Percentiles rank a stretch among this genome's conserved stretches.
These are phyloP conservation scores for Ustilago crameri DNA, from an alignment of 1,284 basidiomycete genomes.

Conservation along the genomic window DNA sequence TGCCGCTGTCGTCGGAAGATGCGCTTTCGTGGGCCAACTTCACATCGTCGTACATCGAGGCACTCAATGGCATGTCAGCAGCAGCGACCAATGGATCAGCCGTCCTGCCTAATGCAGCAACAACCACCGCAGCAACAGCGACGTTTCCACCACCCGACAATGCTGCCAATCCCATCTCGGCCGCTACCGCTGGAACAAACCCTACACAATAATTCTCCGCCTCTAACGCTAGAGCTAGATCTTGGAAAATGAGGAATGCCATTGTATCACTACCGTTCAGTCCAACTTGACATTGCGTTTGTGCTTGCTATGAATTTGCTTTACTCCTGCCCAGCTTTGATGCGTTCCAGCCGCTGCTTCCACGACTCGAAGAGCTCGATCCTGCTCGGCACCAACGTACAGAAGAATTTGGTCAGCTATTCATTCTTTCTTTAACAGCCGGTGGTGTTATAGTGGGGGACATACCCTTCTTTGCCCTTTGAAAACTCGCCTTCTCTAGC, in stretches of 20 bases:
- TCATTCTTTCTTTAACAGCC: not conserved
- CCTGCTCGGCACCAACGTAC: slow-evolving; percentile 1
- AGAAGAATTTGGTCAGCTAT: not conserved
- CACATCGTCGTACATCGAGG: slow-evolving; percentile 46
- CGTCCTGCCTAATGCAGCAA: not conserved
- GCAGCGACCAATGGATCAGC: not conserved
- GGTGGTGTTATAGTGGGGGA: too few relatives aligned
- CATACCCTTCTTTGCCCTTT: slow-evolving; percentile 60
- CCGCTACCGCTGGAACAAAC: not conserved
- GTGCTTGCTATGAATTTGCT: not conserved
- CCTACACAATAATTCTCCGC: not conserved
- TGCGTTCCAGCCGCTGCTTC: slow-evolving; percentile 56
- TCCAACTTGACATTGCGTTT: too few relatives aligned
- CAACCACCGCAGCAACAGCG: not conserved
- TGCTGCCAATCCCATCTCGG: too few relatives aligned
- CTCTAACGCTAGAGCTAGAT: too few relatives aligned
- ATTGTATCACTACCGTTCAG: slow-evolving; percentile 24
- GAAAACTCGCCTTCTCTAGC: slow-evolving; percentile 50
- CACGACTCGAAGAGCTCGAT: slow-evolving; percentile 54
- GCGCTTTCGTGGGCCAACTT: slow-evolving; percentile 51
- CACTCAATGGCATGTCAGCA: slow-evolving; percentile 41
- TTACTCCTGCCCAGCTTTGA: slow-evolving; percentile 49
- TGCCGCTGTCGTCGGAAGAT: slow-evolving; percentile 47
- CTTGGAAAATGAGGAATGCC: not conserved
- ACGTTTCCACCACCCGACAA: not conserved